A percentile compares a stretch with the other conserved stretches of the same genome.
Evolutionary conservation across 2,329 filamentous ascomycete genomes (phyloP).

Genomic region (Nemania bipapillata): DNA sequence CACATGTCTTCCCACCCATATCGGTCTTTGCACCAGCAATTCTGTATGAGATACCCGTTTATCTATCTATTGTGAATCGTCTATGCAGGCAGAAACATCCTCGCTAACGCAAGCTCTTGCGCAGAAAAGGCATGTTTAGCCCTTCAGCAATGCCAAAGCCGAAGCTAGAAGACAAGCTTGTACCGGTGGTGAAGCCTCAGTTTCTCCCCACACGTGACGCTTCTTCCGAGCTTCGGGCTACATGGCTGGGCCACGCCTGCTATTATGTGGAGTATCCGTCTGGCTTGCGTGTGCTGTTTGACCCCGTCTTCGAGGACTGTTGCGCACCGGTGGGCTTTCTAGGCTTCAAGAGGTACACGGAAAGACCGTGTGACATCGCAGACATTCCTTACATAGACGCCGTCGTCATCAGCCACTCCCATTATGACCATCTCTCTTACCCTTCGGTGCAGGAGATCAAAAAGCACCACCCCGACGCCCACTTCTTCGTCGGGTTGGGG

Average conservation of each 20-base stretch:
- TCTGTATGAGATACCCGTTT: constrained; percentile 36
- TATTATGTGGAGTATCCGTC: constrained; percentile 90
- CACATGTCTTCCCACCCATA: constrained; percentile 47
- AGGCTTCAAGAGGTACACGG: constrained; percentile 81
- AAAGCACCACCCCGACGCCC: constrained; percentile 76
- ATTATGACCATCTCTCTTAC: constrained; percentile 91
- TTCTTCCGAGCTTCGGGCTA: constrained; percentile 74
- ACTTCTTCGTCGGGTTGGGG: constrained; percentile 88
- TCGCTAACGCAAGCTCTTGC: constrained; percentile 14
- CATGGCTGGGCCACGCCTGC: constrained; percentile 95
- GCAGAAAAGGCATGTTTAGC: constrained; percentile 52
- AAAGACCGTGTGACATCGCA: constrained; percentile 77
- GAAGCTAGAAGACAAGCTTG: constrained; percentile 65
- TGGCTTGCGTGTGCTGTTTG: constrained; percentile 88
- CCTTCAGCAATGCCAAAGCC: constrained; percentile 65
- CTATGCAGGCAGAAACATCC: not conserved
- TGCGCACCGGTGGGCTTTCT: constrained; percentile 80
- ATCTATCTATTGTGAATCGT: not conserved
- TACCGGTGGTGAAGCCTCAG: constrained; percentile 72
- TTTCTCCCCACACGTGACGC: constrained; percentile 72
- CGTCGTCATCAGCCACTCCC: constrained; percentile 86
- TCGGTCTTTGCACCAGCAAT: constrained; percentile 24
- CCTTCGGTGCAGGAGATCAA: constrained; percentile 77
- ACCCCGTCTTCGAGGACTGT: constrained; percentile 89
- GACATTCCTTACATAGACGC: constrained; percentile 82